These are phyloP conservation scores for Pichia sp. DNA, from an alignment of 1,139 yeast genomes.

Conservation along the genomic window DNA sequence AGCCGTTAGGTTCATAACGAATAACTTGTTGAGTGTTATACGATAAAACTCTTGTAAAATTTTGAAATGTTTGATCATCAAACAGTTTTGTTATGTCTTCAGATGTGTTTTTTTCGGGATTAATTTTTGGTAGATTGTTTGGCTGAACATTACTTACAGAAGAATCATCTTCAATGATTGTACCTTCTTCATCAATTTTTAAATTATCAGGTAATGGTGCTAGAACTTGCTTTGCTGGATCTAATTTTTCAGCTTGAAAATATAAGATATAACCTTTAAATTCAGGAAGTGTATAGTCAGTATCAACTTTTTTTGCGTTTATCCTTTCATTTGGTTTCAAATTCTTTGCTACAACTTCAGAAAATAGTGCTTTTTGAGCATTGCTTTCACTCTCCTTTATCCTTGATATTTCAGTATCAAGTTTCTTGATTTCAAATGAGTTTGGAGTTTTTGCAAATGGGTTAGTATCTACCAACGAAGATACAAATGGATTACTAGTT, in stretches of 20 bases:
- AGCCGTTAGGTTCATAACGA: slow-evolving; percentile 71
- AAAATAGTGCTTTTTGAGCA: slow-evolving; percentile 16
- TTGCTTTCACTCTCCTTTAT: neutral
- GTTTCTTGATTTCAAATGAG: slow-evolving; percentile 26
- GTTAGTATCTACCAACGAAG: slow-evolving; percentile 29
- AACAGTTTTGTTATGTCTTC: slow-evolving; percentile 45
- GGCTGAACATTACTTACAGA: slow-evolving; percentile 7
- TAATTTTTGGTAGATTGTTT: slow-evolving; percentile 21
- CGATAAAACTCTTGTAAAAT: slow-evolving; percentile 64
- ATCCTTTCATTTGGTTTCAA: slow-evolving; percentile 1
- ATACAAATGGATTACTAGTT: slow-evolving; percentile 26
- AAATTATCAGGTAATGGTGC: slow-evolving; percentile 23
- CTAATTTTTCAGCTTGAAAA: slow-evolving; percentile 47
- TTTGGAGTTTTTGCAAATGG: slow-evolving; percentile 16
- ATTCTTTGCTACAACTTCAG: slow-evolving; percentile 15
- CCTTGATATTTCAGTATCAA: slow-evolving; percentile 7
- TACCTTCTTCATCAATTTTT: slow-evolving; percentile 14
- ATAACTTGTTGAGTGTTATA: slow-evolving; percentile 83
- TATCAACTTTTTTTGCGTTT: neutral
- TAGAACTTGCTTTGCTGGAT: slow-evolving; percentile 29
- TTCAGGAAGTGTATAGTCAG: slow-evolving; percentile 33
- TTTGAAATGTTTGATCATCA: slow-evolving; percentile 73
- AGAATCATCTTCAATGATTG: slow-evolving; percentile 12
- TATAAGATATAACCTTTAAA: slow-evolving; percentile 63
- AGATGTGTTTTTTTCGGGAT: slow-evolving; percentile 24